These are phyloP conservation scores for Quercus wislizeni DNA, from an alignment of 306 rosid species.

Conservation along the genomic window DNA sequence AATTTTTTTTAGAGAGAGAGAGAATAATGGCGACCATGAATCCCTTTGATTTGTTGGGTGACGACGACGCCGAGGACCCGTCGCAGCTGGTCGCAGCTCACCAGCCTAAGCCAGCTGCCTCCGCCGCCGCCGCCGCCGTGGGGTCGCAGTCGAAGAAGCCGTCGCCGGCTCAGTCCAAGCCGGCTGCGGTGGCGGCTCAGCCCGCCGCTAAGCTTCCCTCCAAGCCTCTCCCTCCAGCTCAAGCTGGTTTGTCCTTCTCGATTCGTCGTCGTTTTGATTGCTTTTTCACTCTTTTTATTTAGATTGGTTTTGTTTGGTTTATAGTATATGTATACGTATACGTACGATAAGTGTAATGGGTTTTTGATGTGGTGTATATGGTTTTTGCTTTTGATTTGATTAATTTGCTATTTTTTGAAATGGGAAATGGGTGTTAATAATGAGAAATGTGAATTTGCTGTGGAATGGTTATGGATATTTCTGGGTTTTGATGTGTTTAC, in stretches of 20 bases:
- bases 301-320: not conserved
- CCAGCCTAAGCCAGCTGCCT: slow-evolving; percentile 33
- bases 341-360: not conserved
- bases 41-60: slow-evolving; percentile 89
- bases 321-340: not conserved
- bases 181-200: slow-evolving; percentile 30
- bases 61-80: slow-evolving; percentile 89
- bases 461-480: not conserved
- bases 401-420: too few species aligned
- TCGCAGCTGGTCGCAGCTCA: slow-evolving; percentile 64
- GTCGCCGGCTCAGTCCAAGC: slow-evolving; percentile 35
- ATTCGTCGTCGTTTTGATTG: not conserved
- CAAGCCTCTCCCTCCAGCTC: slow-evolving; percentile 80
- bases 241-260: slow-evolving; percentile 58
- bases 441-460: not conserved
- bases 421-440: not conserved
- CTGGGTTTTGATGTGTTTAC: not conserved
- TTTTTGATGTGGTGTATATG: too few species aligned
- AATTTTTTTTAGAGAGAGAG: not conserved
- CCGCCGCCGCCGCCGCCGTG: slow-evolving; percentile 18
- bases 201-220: slow-evolving; percentile 65
- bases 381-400: not conserved
- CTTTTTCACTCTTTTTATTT: not conserved
- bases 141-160: slow-evolving; percentile 39
- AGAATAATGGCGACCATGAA: slow-evolving; percentile 69